Evolutionary conservation across 1,139 yeast genomes (phyloP).

Genomic region (Geotrichum fermentans): DNA sequence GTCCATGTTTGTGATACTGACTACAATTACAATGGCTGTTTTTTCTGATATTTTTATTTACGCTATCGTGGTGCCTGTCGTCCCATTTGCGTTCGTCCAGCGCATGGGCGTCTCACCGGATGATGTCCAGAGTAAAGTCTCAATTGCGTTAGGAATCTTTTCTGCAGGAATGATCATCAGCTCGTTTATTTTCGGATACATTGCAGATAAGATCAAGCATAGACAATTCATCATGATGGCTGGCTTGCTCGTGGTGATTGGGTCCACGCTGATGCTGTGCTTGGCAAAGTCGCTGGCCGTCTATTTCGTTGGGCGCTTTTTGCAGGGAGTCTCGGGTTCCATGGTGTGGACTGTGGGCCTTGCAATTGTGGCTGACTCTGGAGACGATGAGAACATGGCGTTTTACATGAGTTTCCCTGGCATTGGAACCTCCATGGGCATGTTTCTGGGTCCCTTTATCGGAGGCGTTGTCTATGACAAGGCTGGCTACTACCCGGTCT

Average conservation of each 20-base stretch:
- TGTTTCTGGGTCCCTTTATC: slow-evolving; percentile 36
- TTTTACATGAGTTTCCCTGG: slow-evolving; percentile 35
- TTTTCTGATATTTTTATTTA: slow-evolving; percentile 37
- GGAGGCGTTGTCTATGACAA: slow-evolving; percentile 39
- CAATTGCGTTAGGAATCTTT: slow-evolving; percentile 35
- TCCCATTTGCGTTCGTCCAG: slow-evolving; percentile 35
- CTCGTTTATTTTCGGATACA: slow-evolving; percentile 33
- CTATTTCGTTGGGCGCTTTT: slow-evolving; percentile 35
- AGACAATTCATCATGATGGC: slow-evolving; percentile 33
- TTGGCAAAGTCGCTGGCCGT: slow-evolving; percentile 31
- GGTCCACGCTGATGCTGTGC: slow-evolving; percentile 33
- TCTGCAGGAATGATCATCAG: slow-evolving; percentile 37
- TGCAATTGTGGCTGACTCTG: slow-evolving; percentile 37
- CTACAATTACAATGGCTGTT: slow-evolving; percentile 33
- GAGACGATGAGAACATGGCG: slow-evolving; percentile 29
- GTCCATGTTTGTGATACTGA: slow-evolving; percentile 29
- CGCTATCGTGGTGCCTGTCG: slow-evolving; percentile 36
- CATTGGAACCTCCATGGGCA: slow-evolving; percentile 34
- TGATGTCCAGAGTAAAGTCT: slow-evolving; percentile 33
- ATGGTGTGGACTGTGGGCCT: slow-evolving; percentile 40
- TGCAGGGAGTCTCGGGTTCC: slow-evolving; percentile 39
- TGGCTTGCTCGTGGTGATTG: slow-evolving; percentile 35
- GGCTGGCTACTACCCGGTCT: slow-evolving; percentile 38
- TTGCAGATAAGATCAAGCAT: slow-evolving; percentile 30
- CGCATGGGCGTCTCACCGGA: slow-evolving; percentile 31